phyloP scores from a whole-genome alignment of 2,329 filamentous ascomycete genomes.

The Cryphonectria naterciae region DNA sequence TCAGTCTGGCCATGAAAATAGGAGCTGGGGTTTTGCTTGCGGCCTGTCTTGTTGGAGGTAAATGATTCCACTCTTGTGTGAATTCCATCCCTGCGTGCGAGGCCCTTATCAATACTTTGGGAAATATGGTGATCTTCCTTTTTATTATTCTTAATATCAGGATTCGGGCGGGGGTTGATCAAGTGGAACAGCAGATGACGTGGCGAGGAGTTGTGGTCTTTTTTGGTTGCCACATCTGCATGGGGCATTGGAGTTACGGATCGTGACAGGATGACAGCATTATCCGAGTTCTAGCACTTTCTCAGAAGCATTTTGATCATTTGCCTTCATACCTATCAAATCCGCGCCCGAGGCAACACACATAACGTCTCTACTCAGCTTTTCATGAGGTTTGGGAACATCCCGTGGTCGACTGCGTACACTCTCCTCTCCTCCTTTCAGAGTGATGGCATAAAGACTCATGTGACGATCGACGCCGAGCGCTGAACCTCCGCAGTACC shows the following conservation, averaged over 20 bases:
- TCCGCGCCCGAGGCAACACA: background rate
- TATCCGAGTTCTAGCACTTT: constrained; percentile 7
- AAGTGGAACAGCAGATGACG: constrained; percentile 11
- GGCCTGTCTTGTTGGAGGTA: constrained; percentile 25
- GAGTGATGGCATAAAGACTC: background rate
- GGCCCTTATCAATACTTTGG: background rate
- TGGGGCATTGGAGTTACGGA: constrained; percentile 21
- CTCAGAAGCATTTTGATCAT: constrained; percentile 4
- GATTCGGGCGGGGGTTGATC: background rate
- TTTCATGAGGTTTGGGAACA: background rate
- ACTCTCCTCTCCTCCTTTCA: background rate
- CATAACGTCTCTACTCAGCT: background rate
- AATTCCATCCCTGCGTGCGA: background rate
- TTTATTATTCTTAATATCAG: background rate
- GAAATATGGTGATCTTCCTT: background rate
- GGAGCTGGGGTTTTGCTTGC: constrained; percentile 13
- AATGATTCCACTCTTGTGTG: background rate
- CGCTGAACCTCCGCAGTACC: background rate
- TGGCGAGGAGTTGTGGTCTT: constrained; percentile 21
- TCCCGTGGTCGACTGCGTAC: background rate
- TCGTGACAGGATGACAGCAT: constrained; percentile 9
- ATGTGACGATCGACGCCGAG: background rate
- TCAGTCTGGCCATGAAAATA: background rate
- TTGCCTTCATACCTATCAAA: background rate
- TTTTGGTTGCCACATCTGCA: constrained; percentile 21